Evolutionary conservation across 208 protist genomes (phyloP), one percentile per base, ranked within the genome.

Genomic region (Tetramitus jugosus): DNA sequence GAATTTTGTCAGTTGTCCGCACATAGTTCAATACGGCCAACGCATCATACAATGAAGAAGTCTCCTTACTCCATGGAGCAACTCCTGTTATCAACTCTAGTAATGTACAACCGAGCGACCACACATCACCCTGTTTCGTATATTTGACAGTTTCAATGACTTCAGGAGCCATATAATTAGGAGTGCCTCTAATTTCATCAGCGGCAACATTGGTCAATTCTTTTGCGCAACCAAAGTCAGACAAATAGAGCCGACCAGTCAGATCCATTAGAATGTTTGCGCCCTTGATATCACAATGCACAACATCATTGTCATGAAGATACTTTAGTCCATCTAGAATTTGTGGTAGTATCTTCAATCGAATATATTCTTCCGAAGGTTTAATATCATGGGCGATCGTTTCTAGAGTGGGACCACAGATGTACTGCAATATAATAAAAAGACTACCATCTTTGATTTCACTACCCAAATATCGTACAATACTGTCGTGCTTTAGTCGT

Each of bases 201-300:
- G n/a, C n/a, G n/a, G n/a, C n/a, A n/a, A n/a, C n/a, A n/a, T n/a
- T n/a, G n/a, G n/a, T n/a, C n/a, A n/a, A n/a, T n/a, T n/a, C n/a
- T n/a, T n/a, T n/a, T 61, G 88, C 92, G 53, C 89, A 91, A 37
- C 93, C 93, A 85, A 96, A 96, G 76, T 95, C 93, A 17, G 90
- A 89, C 65, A 95, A 82, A 82, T 95, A 95, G n/a, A 96, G 83
- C 40, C 80, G 83, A 61, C 91, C 88, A 33, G 84, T 82, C 72
- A 92, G 86, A 20, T 86, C 90, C 14, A 94, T 83, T 14, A 94
- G 83, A 39, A 95, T n/a, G n/a, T n/a, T n/a, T n/a, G n/a, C n/a
- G n/a, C n/a, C n/a, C n/a, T n/a, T n/a, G n/a, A n/a, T n/a, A 72
- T 94, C 90, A 43, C 91, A 87, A 77, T 94, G 89, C 46, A 94